Conservation (phyloP, 805 yeast genomes). For the Saturnispora diversa region DNA sequence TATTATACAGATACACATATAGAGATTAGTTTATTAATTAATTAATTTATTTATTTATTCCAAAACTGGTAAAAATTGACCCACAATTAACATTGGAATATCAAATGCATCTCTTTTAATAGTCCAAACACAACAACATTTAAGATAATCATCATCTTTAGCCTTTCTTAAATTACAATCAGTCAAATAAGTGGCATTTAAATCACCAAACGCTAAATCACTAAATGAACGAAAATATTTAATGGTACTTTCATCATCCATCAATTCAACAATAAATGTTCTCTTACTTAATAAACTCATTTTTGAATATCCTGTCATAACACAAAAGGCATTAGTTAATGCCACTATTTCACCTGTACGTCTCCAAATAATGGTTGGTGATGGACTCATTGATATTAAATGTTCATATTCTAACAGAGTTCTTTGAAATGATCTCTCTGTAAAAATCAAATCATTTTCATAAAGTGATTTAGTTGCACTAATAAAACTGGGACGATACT, state of each 20-base stretch:
- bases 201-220: slow-evolving; percentile 60
- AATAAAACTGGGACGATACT: slow-evolving; percentile 68
- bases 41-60: too few species aligned
- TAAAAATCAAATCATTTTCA: slow-evolving; percentile 61
- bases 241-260: slow-evolving; percentile 72
- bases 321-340: slow-evolving; percentile 64
- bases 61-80: slow-evolving; percentile 68
- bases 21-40: neutral
- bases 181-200: slow-evolving; percentile 45
- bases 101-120: slow-evolving; percentile 78
- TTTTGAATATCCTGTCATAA: slow-evolving; percentile 56
- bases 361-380: slow-evolving; percentile 81
- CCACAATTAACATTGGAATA: slow-evolving; percentile 76
- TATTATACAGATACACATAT: neutral
- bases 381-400: slow-evolving; percentile 51
- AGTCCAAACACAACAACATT: slow-evolving; percentile 78
- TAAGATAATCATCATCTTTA: slow-evolving; percentile 33
- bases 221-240: slow-evolving; percentile 68
- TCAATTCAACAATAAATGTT: slow-evolving; percentile 66
- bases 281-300: slow-evolving; percentile 51
- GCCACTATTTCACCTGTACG: slow-evolving; percentile 81
- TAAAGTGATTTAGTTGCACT: slow-evolving; percentile 66
- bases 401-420: slow-evolving; percentile 49
- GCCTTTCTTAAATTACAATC: slow-evolving; percentile 39
- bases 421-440: slow-evolving; percentile 51